Evolutionary conservation across 2,329 filamentous ascomycete genomes (phyloP), one percentile per base, ranked within the genome.

Genomic region (Arthrinium puccinioides): DNA sequence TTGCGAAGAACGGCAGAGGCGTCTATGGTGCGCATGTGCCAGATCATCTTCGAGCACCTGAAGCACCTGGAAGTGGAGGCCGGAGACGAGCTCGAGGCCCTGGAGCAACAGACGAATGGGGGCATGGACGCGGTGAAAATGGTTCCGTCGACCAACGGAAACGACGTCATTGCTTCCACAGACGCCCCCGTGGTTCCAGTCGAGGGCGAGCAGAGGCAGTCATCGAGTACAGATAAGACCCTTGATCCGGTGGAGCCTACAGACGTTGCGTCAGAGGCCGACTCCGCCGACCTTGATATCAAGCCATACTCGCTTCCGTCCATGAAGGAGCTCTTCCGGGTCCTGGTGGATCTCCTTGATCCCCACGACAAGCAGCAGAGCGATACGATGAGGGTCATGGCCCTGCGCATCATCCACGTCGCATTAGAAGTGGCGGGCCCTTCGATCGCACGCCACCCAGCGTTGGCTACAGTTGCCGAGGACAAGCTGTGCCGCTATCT

Each of bases 1-100:
- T 67, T 98, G 38, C 79, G 90, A 45, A 76, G 89, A 45, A 94
- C 89, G 15, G 92, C 92, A 2, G 92, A 98, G 62, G 92, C 94
- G 54, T 84, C 88, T 38, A 96, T 98, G 89, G 87, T 97, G 31
- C 87, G 87, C 48, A 98, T 98, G 92, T 97, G 92, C 56, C 92
- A 98, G 63, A 88, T 95, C 47, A 95, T 98, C 52, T 98, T 98
- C 57, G 85, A 89, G 60, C 82, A 94, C 42, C 66, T 98, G 36
- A 95, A 94, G 59, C 81, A 89, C 46, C 67, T 97, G 7, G 87
- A 94, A 51, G 73, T 85, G 32, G 83, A 89, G 54, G 76, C 80
- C 16, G 79, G 79, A 10, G 75, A 82, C 25, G 78, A 84, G 44
- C 63, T 75, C 6, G 76, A 81, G 24, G 74, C 74, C 4, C 61